A percentile compares a stretch with the other conserved stretches of the same genome.
Evolutionary conservation across 352 stramenopile species (phyloP).

Genomic region (Ophiocytium majus): DNA sequence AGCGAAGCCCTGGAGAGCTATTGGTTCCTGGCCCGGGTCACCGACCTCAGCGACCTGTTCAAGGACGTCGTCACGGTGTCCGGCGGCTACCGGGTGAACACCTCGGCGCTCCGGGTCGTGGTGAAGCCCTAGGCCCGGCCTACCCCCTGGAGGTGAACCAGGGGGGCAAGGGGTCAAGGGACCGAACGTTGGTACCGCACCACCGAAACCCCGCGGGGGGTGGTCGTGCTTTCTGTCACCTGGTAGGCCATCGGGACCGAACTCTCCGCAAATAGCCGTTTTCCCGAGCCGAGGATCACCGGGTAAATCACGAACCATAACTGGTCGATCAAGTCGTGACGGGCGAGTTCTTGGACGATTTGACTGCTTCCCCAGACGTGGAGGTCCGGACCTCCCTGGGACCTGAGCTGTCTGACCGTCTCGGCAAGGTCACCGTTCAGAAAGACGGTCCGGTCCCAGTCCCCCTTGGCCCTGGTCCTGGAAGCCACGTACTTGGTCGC

Average conservation of each 20-base stretch:
- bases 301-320: not conserved
- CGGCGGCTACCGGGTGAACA: too few species aligned
- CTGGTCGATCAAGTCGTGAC: conserved; percentile 6
- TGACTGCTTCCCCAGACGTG: not conserved
- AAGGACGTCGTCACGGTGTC: too few species aligned
- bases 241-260: not conserved
- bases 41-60: too few species aligned
- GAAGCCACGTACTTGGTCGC: conserved; percentile 3
- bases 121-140: too few species aligned
- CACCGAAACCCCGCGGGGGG: not conserved
- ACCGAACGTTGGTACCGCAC: not conserved
- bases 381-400: not conserved
- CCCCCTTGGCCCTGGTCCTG: not conserved
- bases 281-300: not conserved
- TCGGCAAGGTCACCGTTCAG: not conserved
- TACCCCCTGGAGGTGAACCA: too few species aligned
- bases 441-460: not conserved
- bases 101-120: too few species aligned
- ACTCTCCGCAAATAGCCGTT: not conserved
- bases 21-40: too few species aligned
- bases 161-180: too few species aligned
- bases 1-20: too few species aligned
- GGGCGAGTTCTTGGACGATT: not conserved
- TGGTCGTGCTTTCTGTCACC: not conserved
- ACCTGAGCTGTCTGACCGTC: not conserved